phyloP scores from a whole-genome alignment of 306 rosid species.

The Benincasa hispida region DNA sequence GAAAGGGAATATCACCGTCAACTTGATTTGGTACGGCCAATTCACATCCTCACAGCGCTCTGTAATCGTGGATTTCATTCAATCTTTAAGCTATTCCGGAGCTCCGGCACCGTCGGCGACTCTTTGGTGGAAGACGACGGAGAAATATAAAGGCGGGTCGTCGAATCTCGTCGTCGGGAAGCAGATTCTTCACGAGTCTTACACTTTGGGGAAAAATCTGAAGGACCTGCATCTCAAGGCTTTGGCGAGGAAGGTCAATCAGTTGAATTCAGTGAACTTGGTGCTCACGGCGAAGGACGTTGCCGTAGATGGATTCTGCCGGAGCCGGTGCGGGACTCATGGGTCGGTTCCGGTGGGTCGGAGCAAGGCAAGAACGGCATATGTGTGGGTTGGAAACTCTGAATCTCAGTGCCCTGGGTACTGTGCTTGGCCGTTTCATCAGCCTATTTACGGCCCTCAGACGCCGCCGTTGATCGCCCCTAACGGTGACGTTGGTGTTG shows the following conservation, averaged over 20 bases:
- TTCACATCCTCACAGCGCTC: constrained; percentile 73
- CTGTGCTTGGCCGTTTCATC: constrained; percentile 97
- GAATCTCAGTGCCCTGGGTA: constrained; percentile 76
- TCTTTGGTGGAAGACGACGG: constrained; percentile 82
- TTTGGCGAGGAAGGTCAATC: constrained; percentile 29
- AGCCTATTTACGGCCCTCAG: constrained; percentile 85
- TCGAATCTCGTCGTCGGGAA: constrained; percentile 50
- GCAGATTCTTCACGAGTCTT: constrained; percentile 47
- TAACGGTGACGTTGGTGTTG: constrained; percentile 85
- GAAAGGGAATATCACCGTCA: constrained; percentile 64
- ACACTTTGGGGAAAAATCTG: constrained; percentile 53
- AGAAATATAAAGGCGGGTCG: constrained; percentile 49
- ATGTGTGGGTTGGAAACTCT: constrained; percentile 81
- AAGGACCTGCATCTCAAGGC: constrained; percentile 29
- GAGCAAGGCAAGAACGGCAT: constrained; percentile 31
- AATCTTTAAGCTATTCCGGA: constrained; percentile 23
- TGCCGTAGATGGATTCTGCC: constrained; percentile 60
- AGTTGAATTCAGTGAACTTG: constrained; percentile 33
- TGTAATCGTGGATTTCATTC: constrained; percentile 58
- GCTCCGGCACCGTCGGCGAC: constrained; percentile 37
- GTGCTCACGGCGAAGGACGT: constrained; percentile 71
- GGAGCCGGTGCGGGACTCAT: constrained; percentile 66
- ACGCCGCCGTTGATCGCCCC: constrained; percentile 73
- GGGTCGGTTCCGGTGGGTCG: constrained; percentile 17
- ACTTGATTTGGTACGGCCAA: constrained; percentile 73